Conservation (phyloP, 495 filamentous ascomycete genomes). For the Penicillium atrosanguineum region DNA sequence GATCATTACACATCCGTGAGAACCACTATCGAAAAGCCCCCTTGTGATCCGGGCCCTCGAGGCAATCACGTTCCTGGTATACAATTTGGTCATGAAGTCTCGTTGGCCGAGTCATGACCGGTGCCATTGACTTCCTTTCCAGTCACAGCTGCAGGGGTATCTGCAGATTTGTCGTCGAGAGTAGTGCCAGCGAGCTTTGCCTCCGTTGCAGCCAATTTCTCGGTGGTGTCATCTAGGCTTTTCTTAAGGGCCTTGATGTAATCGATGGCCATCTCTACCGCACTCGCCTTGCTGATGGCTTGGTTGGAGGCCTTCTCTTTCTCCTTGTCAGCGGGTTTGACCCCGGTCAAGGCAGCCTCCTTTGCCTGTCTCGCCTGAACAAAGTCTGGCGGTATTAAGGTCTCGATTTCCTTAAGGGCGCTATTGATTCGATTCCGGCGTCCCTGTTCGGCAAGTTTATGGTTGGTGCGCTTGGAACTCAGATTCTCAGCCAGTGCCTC, state of each 20-base stretch:
- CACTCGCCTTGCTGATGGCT: constrained; percentile 87
- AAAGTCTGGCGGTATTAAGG: constrained; percentile 64
- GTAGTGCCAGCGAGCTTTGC: constrained; percentile 21
- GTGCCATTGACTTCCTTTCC: neutral
- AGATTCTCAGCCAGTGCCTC: constrained; percentile 87
- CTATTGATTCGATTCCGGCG: constrained; percentile 93
- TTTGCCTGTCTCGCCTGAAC: constrained; percentile 34
- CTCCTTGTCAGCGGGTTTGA: constrained; percentile 41
- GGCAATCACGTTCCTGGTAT: neutral
- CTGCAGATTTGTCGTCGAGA: neutral
- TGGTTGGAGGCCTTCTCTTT: constrained; percentile 49
- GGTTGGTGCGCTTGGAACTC: constrained; percentile 93
- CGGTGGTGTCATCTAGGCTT: constrained; percentile 66
- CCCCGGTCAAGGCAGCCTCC: constrained; percentile 27
- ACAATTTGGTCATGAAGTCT: neutral
- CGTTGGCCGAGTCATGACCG: neutral
- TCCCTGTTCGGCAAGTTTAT: constrained; percentile 97
- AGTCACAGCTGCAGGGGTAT: neutral
- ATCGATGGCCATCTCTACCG: constrained; percentile 91
- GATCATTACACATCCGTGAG: constrained; percentile 8
- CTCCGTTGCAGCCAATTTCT: constrained; percentile 63
- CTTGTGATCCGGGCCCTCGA: neutral
- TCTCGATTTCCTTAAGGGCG: constrained; percentile 87
- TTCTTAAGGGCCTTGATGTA: constrained; percentile 85
- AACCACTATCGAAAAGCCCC: neutral